These are phyloP conservation scores for Puccinia coronata DNA, from an alignment of 1,284 basidiomycete genomes.

Conservation along the genomic window DNA sequence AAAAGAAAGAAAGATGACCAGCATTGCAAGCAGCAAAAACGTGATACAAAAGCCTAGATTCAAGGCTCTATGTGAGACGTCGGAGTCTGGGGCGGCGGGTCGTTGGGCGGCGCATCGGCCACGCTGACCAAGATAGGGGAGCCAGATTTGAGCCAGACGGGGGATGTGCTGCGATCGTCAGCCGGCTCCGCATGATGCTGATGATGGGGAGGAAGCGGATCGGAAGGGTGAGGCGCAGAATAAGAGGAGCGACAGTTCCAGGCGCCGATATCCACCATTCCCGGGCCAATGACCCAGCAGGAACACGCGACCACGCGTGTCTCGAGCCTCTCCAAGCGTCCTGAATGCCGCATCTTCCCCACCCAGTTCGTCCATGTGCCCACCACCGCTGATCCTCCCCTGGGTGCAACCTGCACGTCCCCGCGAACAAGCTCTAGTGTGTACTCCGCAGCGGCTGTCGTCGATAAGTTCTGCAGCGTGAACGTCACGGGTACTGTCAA, in stretches of 20 bases:
- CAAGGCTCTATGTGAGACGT: neutral
- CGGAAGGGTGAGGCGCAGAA: neutral
- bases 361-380: slow-evolving; percentile 27
- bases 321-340: slow-evolving; percentile 3
- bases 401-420: neutral
- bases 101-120: neutral
- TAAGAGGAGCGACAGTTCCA: slow-evolving; percentile 26
- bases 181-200: neutral
- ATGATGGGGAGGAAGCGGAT: neutral
- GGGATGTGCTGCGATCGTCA: neutral
- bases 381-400: neutral
- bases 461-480: slow-evolving; percentile 38
- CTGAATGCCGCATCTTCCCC: slow-evolving; percentile 15
- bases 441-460: neutral
- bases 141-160: neutral
- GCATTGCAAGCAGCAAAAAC: neutral
- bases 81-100: neutral
- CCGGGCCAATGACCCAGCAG: slow-evolving; percentile 24
- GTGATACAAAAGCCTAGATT: too few species aligned
- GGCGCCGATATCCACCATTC: neutral
- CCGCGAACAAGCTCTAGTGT: neutral
- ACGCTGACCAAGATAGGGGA: neutral
- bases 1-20: neutral
- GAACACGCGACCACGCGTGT: neutral
- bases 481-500: slow-evolving; percentile 19